A percentile compares a stretch with the other conserved stretches of the same genome.
Conservation (phyloP, 1,284 basidiomycete species). For the Cutaneotrichosporon cyanovorans region DNA sequence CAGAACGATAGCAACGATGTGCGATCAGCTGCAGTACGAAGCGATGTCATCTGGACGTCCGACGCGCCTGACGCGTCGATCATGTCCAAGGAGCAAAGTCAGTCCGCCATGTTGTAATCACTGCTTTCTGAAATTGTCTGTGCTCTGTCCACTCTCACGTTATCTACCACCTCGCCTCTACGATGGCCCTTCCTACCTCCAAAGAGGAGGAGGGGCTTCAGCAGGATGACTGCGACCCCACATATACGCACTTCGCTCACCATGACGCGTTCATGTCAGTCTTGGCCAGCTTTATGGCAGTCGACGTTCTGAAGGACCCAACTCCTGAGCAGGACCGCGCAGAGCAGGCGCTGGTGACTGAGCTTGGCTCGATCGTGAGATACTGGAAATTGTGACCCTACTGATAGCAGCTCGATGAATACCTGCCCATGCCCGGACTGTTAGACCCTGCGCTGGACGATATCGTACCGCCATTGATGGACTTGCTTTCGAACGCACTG, state of each 20-base stretch:
- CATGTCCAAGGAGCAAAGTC: too few relatives aligned
- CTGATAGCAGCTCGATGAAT: constrained; percentile 63
- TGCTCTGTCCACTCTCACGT: too few relatives aligned
- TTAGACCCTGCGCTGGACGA: constrained; percentile 90
- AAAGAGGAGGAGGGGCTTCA: not conserved
- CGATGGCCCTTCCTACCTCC: too few relatives aligned
- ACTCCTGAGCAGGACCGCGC: constrained; percentile 48
- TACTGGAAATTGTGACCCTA: not conserved
- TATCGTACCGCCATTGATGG: constrained; percentile 70
- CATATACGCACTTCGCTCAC: constrained; percentile 44
- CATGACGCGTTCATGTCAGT: constrained; percentile 53
- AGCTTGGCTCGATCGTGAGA: constrained; percentile 42
- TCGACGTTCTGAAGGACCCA: constrained; percentile 50
- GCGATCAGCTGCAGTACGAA: too few relatives aligned
- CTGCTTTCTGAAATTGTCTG: too few relatives aligned
- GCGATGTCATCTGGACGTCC: too few relatives aligned
- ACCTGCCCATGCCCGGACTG: constrained; percentile 88
- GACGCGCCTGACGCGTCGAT: too few relatives aligned
- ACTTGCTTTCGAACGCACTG: constrained; percentile 57
- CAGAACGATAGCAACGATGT: too few relatives aligned
- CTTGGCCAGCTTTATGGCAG: constrained; percentile 53
- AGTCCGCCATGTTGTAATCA: too few relatives aligned
- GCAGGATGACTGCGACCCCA: constrained; percentile 38
- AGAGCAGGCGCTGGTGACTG: constrained; percentile 50
- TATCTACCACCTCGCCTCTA: not conserved